phyloP scores from a whole-genome alignment of 352 stramenopile genomes.

The Aphanomyces invadans region DNA sequence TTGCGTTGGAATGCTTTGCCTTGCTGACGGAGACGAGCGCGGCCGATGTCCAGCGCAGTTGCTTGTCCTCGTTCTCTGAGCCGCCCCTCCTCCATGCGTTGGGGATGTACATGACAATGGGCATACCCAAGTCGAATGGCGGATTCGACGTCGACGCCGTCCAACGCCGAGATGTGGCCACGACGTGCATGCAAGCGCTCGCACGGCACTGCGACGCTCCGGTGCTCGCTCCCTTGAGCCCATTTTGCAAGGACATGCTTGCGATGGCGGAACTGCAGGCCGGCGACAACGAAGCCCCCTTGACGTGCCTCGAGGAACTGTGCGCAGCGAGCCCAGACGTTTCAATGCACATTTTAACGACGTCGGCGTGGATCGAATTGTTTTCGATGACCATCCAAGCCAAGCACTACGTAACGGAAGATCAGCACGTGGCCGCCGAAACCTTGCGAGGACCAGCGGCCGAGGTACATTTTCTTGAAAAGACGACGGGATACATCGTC shows the following conservation, averaged over 20 bases:
- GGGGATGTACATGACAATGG: conserved; percentile 12
- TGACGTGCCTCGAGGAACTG: conserved; percentile 2
- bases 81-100: conserved; percentile 15
- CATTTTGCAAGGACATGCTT: conserved; percentile 13
- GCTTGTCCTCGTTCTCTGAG: conserved; percentile 13
- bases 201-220: neutral
- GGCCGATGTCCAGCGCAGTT: conserved; percentile 1
- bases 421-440: neutral
- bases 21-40: neutral
- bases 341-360: neutral
- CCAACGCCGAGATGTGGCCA: conserved; percentile 14
- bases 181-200: conserved; percentile 12
- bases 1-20: conserved; percentile 11
- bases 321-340: conserved; percentile 1
- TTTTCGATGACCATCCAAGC: conserved; percentile 12
- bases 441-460: neutral
- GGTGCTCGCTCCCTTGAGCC: neutral
- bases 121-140: conserved; percentile 6
- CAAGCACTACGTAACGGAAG: conserved; percentile 11
- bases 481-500: no score
- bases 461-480: neutral
- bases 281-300: neutral
- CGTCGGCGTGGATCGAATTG: neutral
- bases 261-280: conserved; percentile 9
- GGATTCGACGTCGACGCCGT: conserved; percentile 14